Evolutionary conservation across 2,329 filamentous ascomycete species (phyloP).

Genomic region (Cyphellophora europaea): DNA sequence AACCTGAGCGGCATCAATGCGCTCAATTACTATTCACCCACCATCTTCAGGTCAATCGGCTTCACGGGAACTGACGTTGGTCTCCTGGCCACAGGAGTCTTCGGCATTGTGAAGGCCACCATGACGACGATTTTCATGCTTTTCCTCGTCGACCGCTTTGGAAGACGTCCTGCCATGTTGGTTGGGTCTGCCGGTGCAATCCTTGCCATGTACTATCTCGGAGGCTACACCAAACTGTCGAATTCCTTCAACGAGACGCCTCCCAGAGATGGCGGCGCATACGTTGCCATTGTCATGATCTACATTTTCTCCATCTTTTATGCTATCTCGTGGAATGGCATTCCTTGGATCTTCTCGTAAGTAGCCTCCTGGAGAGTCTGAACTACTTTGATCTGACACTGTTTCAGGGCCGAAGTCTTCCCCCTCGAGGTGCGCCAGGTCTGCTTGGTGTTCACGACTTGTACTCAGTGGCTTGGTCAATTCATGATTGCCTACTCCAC

Average conservation of each 20-base stretch:
- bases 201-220: constrained; percentile 30
- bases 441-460: constrained; percentile 27
- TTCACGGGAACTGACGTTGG: constrained; percentile 47
- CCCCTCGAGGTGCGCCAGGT: constrained; percentile 29
- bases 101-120: constrained; percentile 62
- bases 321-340: constrained; percentile 25
- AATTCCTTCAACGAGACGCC: constrained; percentile 23
- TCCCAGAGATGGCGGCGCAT: constrained; percentile 22
- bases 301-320: constrained; percentile 37
- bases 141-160: constrained; percentile 29
- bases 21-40: constrained; percentile 50
- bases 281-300: constrained; percentile 36
- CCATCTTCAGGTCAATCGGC: constrained; percentile 59
- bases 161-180: constrained; percentile 26
- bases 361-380: neutral
- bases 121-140: constrained; percentile 46
- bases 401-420: constrained; percentile 23
- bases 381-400: neutral
- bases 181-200: constrained; percentile 26
- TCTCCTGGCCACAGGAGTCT: constrained; percentile 67
- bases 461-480: constrained; percentile 31
- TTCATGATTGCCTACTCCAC: constrained; percentile 34
- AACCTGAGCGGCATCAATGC: constrained; percentile 48
- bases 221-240: constrained; percentile 25
- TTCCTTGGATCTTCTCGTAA: constrained; percentile 26